Conservation (phyloP, 2,329 filamentous ascomycete genomes). For the Ascochyta viciae-villosae region DNA sequence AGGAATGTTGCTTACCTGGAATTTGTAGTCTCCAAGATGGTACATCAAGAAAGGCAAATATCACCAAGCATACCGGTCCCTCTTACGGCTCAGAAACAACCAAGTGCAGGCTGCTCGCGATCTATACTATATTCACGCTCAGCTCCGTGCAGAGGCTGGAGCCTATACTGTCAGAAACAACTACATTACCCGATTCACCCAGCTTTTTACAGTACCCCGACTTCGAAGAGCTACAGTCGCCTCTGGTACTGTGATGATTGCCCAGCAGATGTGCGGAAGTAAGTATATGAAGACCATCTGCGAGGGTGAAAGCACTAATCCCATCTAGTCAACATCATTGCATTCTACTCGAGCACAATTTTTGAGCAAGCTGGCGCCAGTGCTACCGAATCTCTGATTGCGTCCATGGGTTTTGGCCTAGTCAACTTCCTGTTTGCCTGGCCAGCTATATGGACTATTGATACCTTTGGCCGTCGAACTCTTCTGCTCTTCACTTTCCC, state of each 20-base stretch:
- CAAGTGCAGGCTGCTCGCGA: conserved; percentile 51
- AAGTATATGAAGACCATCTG: neutral
- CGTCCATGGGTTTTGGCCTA: conserved; percentile 63
- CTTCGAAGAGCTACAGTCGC: conserved; percentile 75
- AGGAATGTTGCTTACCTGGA: neutral
- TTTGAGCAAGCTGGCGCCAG: conserved; percentile 55
- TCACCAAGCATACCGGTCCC: conserved; percentile 45
- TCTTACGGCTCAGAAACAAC: conserved; percentile 43
- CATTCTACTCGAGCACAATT: conserved; percentile 58
- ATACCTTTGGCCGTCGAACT: conserved; percentile 58
- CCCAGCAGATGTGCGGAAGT: conserved; percentile 64
- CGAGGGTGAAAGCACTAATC: neutral
- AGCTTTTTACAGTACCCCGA: conserved; percentile 71
- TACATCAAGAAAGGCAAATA: conserved; percentile 50
- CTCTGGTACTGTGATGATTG: conserved; percentile 77
- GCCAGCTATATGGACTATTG: conserved; percentile 65
- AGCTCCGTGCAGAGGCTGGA: conserved; percentile 37
- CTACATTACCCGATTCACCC: conserved; percentile 51
- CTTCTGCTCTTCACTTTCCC: conserved; percentile 59
- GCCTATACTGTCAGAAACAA: conserved; percentile 17
- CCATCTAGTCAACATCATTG: conserved; percentile 51
- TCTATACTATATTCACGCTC: conserved; percentile 51
- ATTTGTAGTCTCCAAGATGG: conserved; percentile 20
- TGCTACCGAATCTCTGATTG: conserved; percentile 52
- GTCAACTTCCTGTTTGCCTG: conserved; percentile 66